Evolutionary conservation across 192 early-diverging fungal genomes (phyloP).

Genomic region (Umbelopsis isabellina): DNA sequence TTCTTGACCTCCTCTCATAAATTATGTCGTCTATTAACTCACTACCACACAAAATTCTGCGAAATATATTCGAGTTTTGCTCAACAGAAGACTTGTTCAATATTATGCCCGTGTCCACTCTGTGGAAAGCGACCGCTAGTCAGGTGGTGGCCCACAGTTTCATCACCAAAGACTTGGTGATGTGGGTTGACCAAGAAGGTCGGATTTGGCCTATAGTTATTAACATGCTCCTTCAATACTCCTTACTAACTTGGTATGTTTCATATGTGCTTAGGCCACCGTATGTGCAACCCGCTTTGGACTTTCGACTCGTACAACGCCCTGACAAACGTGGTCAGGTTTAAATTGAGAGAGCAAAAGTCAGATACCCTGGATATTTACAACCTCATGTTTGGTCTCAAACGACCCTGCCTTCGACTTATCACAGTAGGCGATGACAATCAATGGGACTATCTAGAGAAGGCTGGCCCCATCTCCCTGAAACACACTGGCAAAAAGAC

Average conservation of each 20-base stretch:
- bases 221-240: too few relatives aligned
- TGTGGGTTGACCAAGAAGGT: conserved; percentile 49
- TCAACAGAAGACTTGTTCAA: conserved; percentile 39
- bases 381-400: conserved; percentile 49
- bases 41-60: conserved; percentile 42
- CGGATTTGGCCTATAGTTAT: neutral
- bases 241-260: too few relatives aligned
- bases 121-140: conserved; percentile 40
- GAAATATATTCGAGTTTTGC: conserved; percentile 39
- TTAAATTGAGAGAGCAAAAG: conserved; percentile 27
- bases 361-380: conserved; percentile 37
- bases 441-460: conserved; percentile 48
- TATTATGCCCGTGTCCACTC: conserved; percentile 36
- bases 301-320: conserved; percentile 47
- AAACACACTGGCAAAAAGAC: conserved; percentile 43
- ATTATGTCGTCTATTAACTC: conserved; percentile 41
- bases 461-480: conserved; percentile 44
- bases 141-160: conserved; percentile 41
- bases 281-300: conserved; percentile 43
- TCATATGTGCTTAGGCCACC: conserved; percentile 28
- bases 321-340: conserved; percentile 44
- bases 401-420: conserved; percentile 40
- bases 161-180: conserved; percentile 31
- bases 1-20: conserved; percentile 6
- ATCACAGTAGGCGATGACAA: conserved; percentile 46